Evolutionary conservation across 768 basidiomycete genomes (phyloP).

Genomic region (Boletellus ananiceps): DNA sequence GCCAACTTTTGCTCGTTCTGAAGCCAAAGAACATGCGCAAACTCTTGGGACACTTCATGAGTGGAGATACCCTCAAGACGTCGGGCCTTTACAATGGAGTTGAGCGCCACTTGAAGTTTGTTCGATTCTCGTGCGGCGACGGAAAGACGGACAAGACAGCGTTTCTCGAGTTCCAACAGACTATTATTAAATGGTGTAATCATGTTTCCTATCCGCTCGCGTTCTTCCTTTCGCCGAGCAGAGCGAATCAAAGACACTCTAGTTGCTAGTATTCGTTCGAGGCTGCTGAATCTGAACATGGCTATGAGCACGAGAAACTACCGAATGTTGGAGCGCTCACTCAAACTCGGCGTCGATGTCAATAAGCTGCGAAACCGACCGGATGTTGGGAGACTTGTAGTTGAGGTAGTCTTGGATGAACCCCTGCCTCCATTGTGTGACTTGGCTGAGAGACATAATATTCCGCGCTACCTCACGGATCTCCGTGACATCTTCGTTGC

Average conservation of each 20-base stretch:
- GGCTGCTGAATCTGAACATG: slow-evolving; percentile 57
- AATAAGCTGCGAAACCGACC: slow-evolving; percentile 41
- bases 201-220: slow-evolving; percentile 71
- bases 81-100: slow-evolving; percentile 76
- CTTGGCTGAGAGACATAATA: slow-evolving; percentile 78
- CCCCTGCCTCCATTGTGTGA: slow-evolving; percentile 55
- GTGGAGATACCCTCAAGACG: slow-evolving; percentile 45
- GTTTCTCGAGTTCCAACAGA: slow-evolving; percentile 59
- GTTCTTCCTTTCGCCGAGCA: slow-evolving; percentile 61
- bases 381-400: slow-evolving; percentile 31
- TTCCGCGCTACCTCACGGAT: slow-evolving; percentile 65
- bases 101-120: slow-evolving; percentile 79
- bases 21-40: slow-evolving; percentile 85
- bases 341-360: slow-evolving; percentile 56
- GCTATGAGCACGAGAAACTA: slow-evolving; percentile 8
- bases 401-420: slow-evolving; percentile 26
- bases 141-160: slow-evolving; percentile 68
- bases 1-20: slow-evolving; percentile 83
- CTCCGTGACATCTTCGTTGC: slow-evolving; percentile 75
- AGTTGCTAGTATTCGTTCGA: slow-evolving; percentile 78
- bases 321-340: slow-evolving; percentile 40
- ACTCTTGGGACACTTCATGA: slow-evolving; percentile 68
- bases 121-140: slow-evolving; percentile 63
- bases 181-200: slow-evolving; percentile 46
- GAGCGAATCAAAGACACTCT: slow-evolving; percentile 79